A percentile compares a stretch with the other conserved stretches of the same genome.
phyloP scores from a whole-genome alignment of 2,329 filamentous ascomycete species.

The Ophiocordyceps camponoti-rufipedis region DNA sequence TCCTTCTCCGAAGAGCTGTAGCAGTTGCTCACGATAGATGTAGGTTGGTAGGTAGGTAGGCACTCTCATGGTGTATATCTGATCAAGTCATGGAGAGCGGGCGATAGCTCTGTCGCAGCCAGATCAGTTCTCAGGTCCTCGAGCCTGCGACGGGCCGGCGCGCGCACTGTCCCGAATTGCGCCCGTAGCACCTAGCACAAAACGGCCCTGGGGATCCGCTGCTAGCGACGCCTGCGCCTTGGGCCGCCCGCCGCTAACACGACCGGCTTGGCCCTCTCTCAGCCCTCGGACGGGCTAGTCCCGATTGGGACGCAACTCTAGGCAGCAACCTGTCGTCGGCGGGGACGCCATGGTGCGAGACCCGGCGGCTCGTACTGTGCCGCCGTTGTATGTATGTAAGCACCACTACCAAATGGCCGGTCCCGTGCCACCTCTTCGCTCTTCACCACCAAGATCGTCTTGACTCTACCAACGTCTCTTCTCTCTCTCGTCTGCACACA shows the following conservation, averaged over 20 bases:
- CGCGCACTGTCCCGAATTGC: no score
- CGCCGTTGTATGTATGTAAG: not conserved
- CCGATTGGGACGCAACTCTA: slow-evolving; percentile 2
- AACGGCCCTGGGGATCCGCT: not conserved
- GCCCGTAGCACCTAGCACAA: no score
- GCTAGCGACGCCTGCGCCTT: not conserved
- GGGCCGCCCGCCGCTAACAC: not conserved
- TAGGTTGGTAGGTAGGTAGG: no score
- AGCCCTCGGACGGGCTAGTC: slow-evolving; percentile 3
- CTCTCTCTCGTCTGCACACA: no score
- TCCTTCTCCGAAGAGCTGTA: no score
- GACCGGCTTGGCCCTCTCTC: not conserved
- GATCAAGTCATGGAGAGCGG: no score
- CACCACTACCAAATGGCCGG: not conserved
- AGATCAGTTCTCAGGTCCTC: no score
- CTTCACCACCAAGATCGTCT: not conserved
- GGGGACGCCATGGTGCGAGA: not conserved
- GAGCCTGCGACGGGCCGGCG: no score
- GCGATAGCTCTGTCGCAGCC: no score
- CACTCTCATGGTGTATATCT: no score
- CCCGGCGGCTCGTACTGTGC: not conserved
- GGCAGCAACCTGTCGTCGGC: slow-evolving; percentile 6
- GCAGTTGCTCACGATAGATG: no score
- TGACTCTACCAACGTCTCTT: not conserved
- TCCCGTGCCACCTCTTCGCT: not conserved